phyloP scores from a whole-genome alignment of 345 rosid species.

The Corymbia maculata region DNA sequence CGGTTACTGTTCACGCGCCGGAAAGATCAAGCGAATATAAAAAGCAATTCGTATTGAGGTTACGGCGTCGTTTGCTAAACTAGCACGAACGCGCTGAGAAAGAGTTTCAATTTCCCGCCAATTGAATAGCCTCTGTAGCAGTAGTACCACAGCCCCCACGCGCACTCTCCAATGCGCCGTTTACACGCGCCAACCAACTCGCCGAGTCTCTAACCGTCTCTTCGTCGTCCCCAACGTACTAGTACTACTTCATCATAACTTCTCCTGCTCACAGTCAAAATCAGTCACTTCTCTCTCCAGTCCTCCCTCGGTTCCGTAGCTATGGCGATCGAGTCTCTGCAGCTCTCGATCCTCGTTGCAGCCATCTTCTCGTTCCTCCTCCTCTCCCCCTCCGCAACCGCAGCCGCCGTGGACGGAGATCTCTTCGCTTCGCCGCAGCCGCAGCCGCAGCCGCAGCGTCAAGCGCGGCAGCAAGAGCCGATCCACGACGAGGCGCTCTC shows the following conservation, averaged over 20 bases:
- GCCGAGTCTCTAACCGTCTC: background rate
- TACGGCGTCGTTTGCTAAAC: background rate
- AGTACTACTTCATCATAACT: background rate
- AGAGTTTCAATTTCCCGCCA: background rate
- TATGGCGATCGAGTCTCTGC: background rate
- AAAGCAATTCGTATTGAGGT: background rate
- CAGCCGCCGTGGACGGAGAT: background rate
- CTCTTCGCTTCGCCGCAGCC: background rate
- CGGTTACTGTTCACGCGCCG: background rate
- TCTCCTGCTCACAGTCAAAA: background rate
- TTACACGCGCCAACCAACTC: background rate
- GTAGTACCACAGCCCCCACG: background rate
- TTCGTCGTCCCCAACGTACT: background rate
- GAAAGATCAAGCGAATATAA: background rate
- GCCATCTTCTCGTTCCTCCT: background rate
- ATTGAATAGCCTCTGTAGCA: background rate
- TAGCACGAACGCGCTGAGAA: background rate
- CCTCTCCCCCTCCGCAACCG: background rate
- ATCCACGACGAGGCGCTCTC: background rate
- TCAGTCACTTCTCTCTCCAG: background rate
- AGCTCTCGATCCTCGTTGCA: background rate
- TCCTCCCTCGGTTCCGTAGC: background rate
- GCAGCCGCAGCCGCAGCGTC: background rate
- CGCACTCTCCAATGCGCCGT: background rate
- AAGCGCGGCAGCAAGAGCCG: background rate